A percentile compares a stretch with the other conserved stretches of the same genome.
Evolutionary conservation across 805 yeast genomes (phyloP).

Genomic region (Schwanniomyces vanrijiae): DNA sequence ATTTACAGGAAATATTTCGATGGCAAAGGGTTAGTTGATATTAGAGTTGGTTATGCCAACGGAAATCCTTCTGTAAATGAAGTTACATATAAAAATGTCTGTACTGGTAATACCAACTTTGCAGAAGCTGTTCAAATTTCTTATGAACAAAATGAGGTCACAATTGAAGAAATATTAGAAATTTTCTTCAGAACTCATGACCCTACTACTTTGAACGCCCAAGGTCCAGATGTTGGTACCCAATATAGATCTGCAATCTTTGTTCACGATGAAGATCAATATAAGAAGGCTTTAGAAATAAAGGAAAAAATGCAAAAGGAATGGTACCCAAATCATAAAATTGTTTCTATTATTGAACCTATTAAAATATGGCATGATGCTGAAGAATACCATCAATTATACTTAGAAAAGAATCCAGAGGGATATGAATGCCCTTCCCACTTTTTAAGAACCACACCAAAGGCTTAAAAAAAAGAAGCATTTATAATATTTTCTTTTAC

Average conservation of each 20-base stretch:
- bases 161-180: slow-evolving; percentile 63
- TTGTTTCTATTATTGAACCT: slow-evolving; percentile 71
- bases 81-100: slow-evolving; percentile 63
- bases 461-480: slow-evolving; percentile 27
- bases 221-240: slow-evolving; percentile 87
- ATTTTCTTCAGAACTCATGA: slow-evolving; percentile 93
- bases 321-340: slow-evolving; percentile 71
- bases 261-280: slow-evolving; percentile 56
- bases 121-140: slow-evolving; percentile 87
- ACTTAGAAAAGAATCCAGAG: slow-evolving; percentile 73
- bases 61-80: slow-evolving; percentile 57
- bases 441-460: slow-evolving; percentile 65
- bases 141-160: slow-evolving; percentile 67
- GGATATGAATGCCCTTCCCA: slow-evolving; percentile 95
- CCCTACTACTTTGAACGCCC: slow-evolving; percentile 80
- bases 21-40: slow-evolving; percentile 65
- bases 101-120: slow-evolving; percentile 68
- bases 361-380: slow-evolving; percentile 81
- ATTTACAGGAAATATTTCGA: slow-evolving; percentile 71
- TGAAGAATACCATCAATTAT: slow-evolving; percentile 91
- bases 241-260: slow-evolving; percentile 88
- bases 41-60: slow-evolving; percentile 89
- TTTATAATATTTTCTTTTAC: too few species aligned
- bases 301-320: slow-evolving; percentile 60
- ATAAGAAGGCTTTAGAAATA: slow-evolving; percentile 40